These are phyloP conservation scores for Noccaea caerulescens DNA, from an alignment of 345 rosid genomes.

Conservation along the genomic window DNA sequence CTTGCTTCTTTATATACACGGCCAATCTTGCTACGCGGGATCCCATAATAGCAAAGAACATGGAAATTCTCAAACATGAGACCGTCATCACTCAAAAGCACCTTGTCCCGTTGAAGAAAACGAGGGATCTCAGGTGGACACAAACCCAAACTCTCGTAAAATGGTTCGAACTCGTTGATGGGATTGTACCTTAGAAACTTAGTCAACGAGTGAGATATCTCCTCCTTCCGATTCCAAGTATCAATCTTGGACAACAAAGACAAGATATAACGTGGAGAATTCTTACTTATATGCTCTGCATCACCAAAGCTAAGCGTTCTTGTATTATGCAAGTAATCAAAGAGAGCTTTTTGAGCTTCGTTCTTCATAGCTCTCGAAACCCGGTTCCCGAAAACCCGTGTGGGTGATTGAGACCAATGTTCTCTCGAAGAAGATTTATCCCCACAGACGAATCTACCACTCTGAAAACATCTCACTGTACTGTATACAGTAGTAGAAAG, in stretches of 20 bases:
- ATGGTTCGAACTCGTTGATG: slow-evolving; percentile 88
- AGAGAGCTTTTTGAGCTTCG: slow-evolving; percentile 65
- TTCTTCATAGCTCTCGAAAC: slow-evolving; percentile 41
- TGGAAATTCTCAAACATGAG: slow-evolving; percentile 65
- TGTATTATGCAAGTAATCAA: slow-evolving; percentile 70
- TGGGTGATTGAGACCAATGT: slow-evolving; percentile 44
- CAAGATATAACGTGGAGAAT: slow-evolving; percentile 58
- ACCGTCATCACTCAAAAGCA: slow-evolving; percentile 69
- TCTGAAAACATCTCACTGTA: slow-evolving; percentile 45
- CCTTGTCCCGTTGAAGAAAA: slow-evolving; percentile 54
- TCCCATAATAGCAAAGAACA: slow-evolving; percentile 65
- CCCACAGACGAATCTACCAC: slow-evolving; percentile 38
- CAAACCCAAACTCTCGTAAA: slow-evolving; percentile 82
- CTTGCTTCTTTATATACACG: slow-evolving; percentile 58
- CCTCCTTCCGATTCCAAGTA: slow-evolving; percentile 32
- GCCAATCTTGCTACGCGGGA: slow-evolving; percentile 65
- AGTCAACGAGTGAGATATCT: slow-evolving; percentile 45
- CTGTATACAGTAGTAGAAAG: slow-evolving; percentile 35
- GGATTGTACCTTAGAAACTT: slow-evolving; percentile 73
- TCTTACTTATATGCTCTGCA: slow-evolving; percentile 74
- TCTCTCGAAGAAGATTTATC: slow-evolving; percentile 24
- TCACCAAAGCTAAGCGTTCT: slow-evolving; percentile 60
- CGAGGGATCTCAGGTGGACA: slow-evolving; percentile 49
- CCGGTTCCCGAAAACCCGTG: slow-evolving; percentile 34
- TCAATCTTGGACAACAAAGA: slow-evolving; percentile 49